phyloP scores from a whole-genome alignment of 176 grass and related monocot genomes.

The Triticum monococcum region DNA sequence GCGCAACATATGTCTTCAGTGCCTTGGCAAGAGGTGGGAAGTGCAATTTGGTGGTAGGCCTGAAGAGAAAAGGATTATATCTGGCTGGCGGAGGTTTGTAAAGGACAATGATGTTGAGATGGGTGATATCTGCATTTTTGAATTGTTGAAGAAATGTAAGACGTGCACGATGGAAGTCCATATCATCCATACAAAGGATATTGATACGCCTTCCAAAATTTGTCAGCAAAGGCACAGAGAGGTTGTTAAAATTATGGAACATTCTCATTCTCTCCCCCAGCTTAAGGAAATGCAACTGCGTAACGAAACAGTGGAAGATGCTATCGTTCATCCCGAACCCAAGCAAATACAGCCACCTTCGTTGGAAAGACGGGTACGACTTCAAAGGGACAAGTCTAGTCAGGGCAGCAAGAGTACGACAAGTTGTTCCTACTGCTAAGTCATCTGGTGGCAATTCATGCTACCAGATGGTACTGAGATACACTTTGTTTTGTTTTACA shows the following conservation, averaged over 20 bases:
- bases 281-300: background rate
- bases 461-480: background rate
- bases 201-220: background rate
- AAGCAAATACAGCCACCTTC: background rate
- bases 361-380: background rate
- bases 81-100: background rate
- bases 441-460: background rate
- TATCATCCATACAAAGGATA: background rate
- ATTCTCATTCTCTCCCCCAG: background rate
- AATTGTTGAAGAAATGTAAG: background rate
- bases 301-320: background rate
- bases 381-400: background rate
- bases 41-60: background rate
- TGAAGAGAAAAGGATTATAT: background rate
- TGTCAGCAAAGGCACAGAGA: background rate
- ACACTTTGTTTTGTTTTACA: conserved; percentile 11
- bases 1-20: conserved; percentile 1
- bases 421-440: background rate
- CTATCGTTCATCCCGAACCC: background rate
- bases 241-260: background rate
- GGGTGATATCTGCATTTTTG: conserved; percentile 21
- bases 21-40: background rate
- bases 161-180: conserved; percentile 10
- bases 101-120: conserved; percentile 2
- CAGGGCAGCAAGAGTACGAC: background rate